phyloP scores from a whole-genome alignment of 2,329 filamentous ascomycete species.

The Periconia digitata region DNA sequence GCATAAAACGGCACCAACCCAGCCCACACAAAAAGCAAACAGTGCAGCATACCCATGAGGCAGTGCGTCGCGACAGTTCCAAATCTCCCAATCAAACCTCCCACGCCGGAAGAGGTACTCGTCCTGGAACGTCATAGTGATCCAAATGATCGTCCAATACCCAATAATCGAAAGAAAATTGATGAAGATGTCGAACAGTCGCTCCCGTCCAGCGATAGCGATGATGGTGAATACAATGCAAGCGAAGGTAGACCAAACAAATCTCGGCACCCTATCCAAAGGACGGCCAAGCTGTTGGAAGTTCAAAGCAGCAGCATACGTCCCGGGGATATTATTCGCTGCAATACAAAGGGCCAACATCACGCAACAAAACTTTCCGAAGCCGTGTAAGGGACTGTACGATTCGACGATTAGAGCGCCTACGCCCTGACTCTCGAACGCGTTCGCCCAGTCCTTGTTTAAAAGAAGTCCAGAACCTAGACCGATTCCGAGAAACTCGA shows the following conservation, averaged over 20 bases:
- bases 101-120: conserved; percentile 69
- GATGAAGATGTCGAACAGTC: conserved; percentile 66
- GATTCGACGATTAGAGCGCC: conserved; percentile 70
- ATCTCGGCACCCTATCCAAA: conserved; percentile 65
- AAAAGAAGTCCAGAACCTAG: conserved; percentile 54
- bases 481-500: conserved; percentile 71
- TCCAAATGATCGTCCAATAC: conserved; percentile 77
- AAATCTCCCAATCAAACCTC: conserved; percentile 61
- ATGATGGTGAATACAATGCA: conserved; percentile 68
- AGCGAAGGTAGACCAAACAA: conserved; percentile 65
- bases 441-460: conserved; percentile 48
- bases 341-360: conserved; percentile 67
- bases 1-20: conserved; percentile 66
- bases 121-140: conserved; percentile 65
- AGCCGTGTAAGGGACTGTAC: conserved; percentile 62
- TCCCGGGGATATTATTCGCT: conserved; percentile 71
- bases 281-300: conserved; percentile 64
- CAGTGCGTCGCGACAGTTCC: conserved; percentile 59
- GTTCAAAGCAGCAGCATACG: conserved; percentile 66
- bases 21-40: conserved; percentile 63
- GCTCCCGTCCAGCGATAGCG: conserved; percentile 67
- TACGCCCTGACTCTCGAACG: conserved; percentile 57
- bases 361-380: conserved; percentile 72
- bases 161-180: conserved; percentile 65
- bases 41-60: conserved; percentile 66